Conservation (phyloP, 2,329 filamentous ascomycete species). For the Colletotrichum agaves region DNA sequence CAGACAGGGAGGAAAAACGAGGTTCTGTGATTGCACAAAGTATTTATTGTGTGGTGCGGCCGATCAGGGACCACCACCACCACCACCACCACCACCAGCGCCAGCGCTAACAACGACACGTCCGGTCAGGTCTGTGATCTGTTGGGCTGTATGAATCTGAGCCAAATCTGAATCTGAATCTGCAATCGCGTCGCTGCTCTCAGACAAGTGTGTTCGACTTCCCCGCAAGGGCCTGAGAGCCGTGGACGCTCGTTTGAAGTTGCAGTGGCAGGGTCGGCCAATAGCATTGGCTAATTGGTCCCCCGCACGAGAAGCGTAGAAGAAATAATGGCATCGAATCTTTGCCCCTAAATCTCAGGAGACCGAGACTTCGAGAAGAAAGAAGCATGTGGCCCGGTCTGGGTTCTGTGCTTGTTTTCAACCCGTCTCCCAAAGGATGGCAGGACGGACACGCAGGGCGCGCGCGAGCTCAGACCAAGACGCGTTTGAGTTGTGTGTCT, state of each 20-base stretch:
- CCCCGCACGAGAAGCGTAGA: conserved; percentile 21
- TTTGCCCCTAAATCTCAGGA: neutral
- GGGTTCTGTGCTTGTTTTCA: conserved; percentile 11
- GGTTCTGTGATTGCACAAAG: conserved; percentile 15
- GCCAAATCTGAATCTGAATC: neutral
- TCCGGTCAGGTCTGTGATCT: neutral
- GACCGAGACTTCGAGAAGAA: conserved; percentile 15
- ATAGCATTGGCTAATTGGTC: neutral
- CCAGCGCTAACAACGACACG: neutral
- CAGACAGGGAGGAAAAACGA: conserved; percentile 5
- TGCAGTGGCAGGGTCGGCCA: conserved; percentile 23
- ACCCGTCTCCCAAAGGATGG: neutral
- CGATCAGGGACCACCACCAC: neutral
- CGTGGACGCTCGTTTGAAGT: conserved; percentile 8
- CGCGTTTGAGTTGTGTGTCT: conserved; percentile 9
- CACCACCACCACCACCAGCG: too few species aligned
- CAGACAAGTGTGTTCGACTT: neutral
- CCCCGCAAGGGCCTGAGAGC: conserved; percentile 29
- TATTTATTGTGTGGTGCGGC: conserved; percentile 12
- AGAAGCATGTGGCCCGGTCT: neutral
- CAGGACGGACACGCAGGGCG: too few species aligned
- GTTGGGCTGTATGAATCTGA: conserved; percentile 20
- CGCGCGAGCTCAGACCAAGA: neutral
- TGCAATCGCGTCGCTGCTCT: conserved; percentile 2
- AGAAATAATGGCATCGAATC: conserved; percentile 10